Conservation (phyloP, 192 early-diverging fungal genomes). For the Cetraspora pellucida region DNA sequence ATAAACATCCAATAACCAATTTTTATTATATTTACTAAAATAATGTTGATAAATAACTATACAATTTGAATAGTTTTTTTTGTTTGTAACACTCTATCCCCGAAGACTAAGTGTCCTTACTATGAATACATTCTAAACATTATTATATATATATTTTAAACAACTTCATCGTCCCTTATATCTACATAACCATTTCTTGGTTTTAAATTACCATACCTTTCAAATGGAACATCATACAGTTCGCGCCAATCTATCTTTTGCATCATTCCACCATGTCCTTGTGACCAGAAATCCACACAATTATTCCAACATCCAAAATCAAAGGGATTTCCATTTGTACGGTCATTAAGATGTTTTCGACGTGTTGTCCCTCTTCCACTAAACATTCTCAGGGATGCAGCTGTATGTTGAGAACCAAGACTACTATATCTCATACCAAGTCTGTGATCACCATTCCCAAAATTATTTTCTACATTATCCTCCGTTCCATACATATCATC, state of each 20-base stretch:
- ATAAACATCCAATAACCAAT: no score
- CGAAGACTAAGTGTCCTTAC: no score
- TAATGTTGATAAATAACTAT: no score
- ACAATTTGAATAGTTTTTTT: no score
- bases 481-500: constrained; percentile 30
- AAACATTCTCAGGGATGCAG: constrained; percentile 43
- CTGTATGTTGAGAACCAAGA: constrained; percentile 36
- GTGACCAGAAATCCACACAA: constrained; percentile 83
- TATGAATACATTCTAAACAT: no score
- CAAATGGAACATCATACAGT: constrained; percentile 49
- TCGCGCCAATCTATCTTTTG: constrained; percentile 63
- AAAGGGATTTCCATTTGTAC: constrained; percentile 65
- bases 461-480: constrained; percentile 37
- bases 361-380: constrained; percentile 42
- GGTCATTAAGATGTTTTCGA: constrained; percentile 40
- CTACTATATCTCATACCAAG: constrained; percentile 39
- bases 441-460: constrained; percentile 40
- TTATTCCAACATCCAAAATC: constrained; percentile 79
- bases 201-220: constrained; percentile 2
- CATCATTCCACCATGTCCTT: constrained; percentile 57
- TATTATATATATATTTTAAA: constrained; percentile 13
- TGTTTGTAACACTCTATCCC: no score
- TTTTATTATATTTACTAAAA: no score
- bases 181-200: constrained; percentile 23
- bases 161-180: constrained; percentile 15